Evolutionary conservation across 2,329 filamentous ascomycete genomes (phyloP), one percentile per base, ranked within the genome.

Genomic region (Orbilia quercus): DNA sequence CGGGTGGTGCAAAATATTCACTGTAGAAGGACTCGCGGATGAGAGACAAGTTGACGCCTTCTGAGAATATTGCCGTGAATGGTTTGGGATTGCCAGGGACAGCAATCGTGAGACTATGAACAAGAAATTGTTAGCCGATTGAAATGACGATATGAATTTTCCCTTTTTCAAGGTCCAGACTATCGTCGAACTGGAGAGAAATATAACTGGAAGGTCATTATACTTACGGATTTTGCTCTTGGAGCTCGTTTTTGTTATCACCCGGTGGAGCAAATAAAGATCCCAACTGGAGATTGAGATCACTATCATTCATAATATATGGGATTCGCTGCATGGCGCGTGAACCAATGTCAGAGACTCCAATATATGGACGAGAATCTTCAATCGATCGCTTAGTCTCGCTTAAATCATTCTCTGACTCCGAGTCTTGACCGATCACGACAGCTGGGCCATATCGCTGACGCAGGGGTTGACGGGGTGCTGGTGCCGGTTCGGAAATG

Each of bases 11-110:
- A 28, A 71, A 71, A 34, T 71, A 71, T 22, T 63, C 66, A 28
- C 57, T 31, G 42, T 71, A 71, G 23, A 71, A 71, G 1, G 66
- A 71, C 31, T 71, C 66, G 20, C 50, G 51, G 22, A 71, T 63
- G 12, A 71, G 22, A 1, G 66, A 71, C 22, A 71, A 23, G 25
- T 57, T 63, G 7, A 50, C 12, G 2, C 58, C 31, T 1, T 71
- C 66, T 5, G 45, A 23, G 18, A 71, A 71, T 12, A 71, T 45
- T 1, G 57, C 66, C 7, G 51, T 57, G n/a, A 71, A 71, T 9
- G 66, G 66, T 28, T 71, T 71, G 23, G 28, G 5, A 22, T 63
- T 71, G 1, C 66, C 66, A 20, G 66, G 66, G 7, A 71, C 34
- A 45, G 57, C 66, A 57, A 71, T 23, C 31, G 25, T 38, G 1